Conservation (phyloP, 176 grass and related monocot species). For the Eragrostis nindensis region DNA sequence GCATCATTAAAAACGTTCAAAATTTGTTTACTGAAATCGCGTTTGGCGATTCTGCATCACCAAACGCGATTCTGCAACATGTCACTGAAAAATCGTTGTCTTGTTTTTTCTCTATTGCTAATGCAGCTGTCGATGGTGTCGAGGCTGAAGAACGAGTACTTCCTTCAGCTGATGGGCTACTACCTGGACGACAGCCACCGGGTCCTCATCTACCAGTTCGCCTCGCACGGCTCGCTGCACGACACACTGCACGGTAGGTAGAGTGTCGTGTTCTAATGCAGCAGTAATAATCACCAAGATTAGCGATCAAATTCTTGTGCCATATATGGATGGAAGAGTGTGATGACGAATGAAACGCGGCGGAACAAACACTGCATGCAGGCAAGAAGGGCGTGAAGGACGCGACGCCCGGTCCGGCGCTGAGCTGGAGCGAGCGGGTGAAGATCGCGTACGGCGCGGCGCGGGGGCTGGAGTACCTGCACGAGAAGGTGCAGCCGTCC, state of each 20-base stretch:
- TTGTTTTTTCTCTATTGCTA: too few species aligned
- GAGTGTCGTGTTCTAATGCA: too few species aligned
- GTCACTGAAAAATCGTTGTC: too few species aligned
- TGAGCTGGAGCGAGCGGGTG: conserved; percentile 51
- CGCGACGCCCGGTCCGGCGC: conserved; percentile 49
- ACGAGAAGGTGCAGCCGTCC: conserved; percentile 63
- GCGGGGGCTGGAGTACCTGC: conserved; percentile 63
- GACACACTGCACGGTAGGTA: conserved; percentile 58
- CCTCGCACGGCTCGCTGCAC: conserved; percentile 54
- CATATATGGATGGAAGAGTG: too few species aligned
- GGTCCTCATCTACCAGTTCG: conserved; percentile 59
- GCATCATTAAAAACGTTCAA: too few species aligned
- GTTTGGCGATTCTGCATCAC: too few species aligned
- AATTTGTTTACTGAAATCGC: too few species aligned
- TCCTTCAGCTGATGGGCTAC: conserved; percentile 55
- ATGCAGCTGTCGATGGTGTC: conserved; percentile 58
- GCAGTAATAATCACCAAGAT: too few species aligned
- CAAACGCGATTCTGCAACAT: too few species aligned
- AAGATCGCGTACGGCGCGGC: conserved; percentile 61
- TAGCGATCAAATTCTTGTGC: too few species aligned
- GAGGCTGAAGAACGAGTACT: conserved; percentile 61
- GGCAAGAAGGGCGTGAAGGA: conserved; percentile 65
- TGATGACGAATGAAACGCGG: too few species aligned
- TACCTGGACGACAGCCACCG: conserved; percentile 52
- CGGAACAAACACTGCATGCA: conserved; percentile 4